Evolutionary conservation across 768 basidiomycete genomes (phyloP), one percentile per base, ranked within the genome.

Genomic region (Pleurotus tuber-regium): DNA sequence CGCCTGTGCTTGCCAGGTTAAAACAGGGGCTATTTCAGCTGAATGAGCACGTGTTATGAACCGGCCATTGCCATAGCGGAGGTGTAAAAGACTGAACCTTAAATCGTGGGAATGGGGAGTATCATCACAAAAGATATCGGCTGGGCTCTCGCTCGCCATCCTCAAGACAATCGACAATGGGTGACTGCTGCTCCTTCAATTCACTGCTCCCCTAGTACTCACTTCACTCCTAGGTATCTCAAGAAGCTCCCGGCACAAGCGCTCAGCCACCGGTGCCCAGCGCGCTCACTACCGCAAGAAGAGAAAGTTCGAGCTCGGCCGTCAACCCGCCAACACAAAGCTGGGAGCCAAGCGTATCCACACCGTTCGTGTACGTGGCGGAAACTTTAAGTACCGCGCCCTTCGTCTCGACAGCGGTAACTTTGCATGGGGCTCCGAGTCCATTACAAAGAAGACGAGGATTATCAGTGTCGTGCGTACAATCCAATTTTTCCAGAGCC

Each of bases 291-390:
- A 94, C 79, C 92, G 96, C 82, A 99, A 99, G 84, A 99, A 98
- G 92, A 87, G 97, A 87, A 98, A 98, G 79, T 98, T 98, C 76
- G 97, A 99, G 82, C 86, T 98, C 65, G 97, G 96, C 69, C 93
- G 97, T 69, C 97, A 98, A 70, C 79, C 97, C 53, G 97, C 97
- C 61, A 93, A 77, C 82, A 99, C 97, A 68, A 98, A 92, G 79
- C 86, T 99, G 59, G 95, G 97, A 44, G 66, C 87, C 50, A 98
- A 98, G 79, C 91, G 97, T 55, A 76, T 99, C 63, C 97, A 98
- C 77, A 82, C 84, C 50, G 94, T 99, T 57, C 91, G 97, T 65
- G 87, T 88, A 31, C 91, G 97, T 65, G 97, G 97, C 57, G 97
- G 97, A 53, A 98, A 94, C 79, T 58, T 83, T 70, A 99, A 99